Percentiles rank a stretch among this genome's conserved stretches.
These are phyloP conservation scores for Saccharomycopsis capsularis DNA, from an alignment of 805 yeast genomes.

Conservation along the genomic window DNA sequence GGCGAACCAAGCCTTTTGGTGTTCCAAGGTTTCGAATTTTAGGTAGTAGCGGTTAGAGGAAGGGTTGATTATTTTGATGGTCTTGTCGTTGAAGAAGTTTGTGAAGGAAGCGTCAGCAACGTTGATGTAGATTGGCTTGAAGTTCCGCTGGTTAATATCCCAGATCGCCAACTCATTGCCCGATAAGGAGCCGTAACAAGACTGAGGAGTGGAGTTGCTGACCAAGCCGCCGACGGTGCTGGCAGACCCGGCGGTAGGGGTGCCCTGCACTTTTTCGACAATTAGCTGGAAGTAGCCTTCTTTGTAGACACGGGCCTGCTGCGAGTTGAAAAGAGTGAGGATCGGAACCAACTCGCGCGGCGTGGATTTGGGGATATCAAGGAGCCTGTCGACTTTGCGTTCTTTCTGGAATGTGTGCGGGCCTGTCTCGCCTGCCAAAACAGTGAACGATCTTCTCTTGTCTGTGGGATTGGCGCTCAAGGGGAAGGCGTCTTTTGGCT, in stretches of 20 bases:
- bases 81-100: conserved; percentile 3
- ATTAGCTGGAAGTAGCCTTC: conserved; percentile 38
- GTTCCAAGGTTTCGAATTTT: conserved; percentile 19
- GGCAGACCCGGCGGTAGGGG: background rate
- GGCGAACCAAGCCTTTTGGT: conserved; percentile 35
- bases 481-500: background rate
- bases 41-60: conserved; percentile 23
- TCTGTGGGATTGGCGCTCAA: background rate
- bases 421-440: background rate
- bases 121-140: conserved; percentile 46
- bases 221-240: background rate
- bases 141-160: conserved; percentile 32
- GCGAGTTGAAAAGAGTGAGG: conserved; percentile 62
- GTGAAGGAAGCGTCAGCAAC: conserved; percentile 36
- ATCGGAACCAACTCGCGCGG: conserved; percentile 70
- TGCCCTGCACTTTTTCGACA: background rate
- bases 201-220: background rate
- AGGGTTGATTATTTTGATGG: conserved; percentile 20
- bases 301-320: conserved; percentile 57
- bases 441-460: conserved; percentile 14
- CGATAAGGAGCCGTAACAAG: conserved; percentile 28
- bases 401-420: background rate
- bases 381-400: conserved; percentile 9
- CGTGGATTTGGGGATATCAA: conserved; percentile 17
- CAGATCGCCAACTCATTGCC: conserved; percentile 52